Base-by-base conservation (phyloP, 257 asterid genomes). In the Fraxinus quadrangulata region DNA sequence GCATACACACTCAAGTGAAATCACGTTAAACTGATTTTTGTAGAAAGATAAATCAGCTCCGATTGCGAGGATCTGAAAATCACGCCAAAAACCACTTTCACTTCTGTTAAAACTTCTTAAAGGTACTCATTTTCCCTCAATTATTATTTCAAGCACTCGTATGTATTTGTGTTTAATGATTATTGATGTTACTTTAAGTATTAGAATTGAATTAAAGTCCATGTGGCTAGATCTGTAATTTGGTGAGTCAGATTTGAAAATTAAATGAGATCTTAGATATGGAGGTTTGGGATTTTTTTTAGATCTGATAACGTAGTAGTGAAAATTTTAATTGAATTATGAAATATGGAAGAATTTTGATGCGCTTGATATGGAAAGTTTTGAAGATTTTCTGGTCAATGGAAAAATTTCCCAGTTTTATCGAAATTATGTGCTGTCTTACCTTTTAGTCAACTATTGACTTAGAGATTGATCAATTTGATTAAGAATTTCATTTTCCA, bases 221-320 rank as follows among this genome's bases (percentile, higher is more conserved):
- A 26, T 36, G 78, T 69, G 66, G 77, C 33, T 85, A 79, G 90
- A 85, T 83, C 89, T 83, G 84, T 45, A 37, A 73, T 80, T 75
- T 80, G 82, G 79, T 14, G 79, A 69, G 81, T 81, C 37, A 59
- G 77, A 51, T 86, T 81, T 77, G 24, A 79, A 72, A 54, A 79
- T 71, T 80, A 71, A 72, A 21, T 75, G 82, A 74, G 85, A 87
- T 84, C 85, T 77, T 79, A 30, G 79, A 14, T 7, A 74, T 8
- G 78, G 70, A 69, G 71, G 61, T 69, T 59, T 19, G 72, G 84
- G 81, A 67, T 39, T 77, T 80, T 28, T 81, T 12, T 21, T 6
- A 82, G 92, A 90, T 90, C 87, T 83, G 88, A 63, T 75, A 40
- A 51, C 14, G 69, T 19, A 63, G 73, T 65, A 63, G 68, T 72